phyloP scores from a whole-genome alignment of 2,329 filamentous ascomycete genomes.

The Gliomastix tumulicola region DNA sequence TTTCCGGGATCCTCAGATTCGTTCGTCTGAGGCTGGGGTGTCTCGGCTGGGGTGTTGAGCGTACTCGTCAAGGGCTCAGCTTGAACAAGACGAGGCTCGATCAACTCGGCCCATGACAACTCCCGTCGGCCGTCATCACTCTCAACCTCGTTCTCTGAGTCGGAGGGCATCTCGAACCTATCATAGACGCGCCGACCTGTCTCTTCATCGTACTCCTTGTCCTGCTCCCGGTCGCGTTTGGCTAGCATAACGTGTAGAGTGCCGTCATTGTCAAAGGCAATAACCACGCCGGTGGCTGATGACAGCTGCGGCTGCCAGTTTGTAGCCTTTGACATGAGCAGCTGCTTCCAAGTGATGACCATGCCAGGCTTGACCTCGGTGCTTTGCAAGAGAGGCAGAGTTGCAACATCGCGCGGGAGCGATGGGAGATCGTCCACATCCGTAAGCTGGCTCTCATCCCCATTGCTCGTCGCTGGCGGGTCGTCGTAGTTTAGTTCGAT shows the following conservation, averaged over 20 bases:
- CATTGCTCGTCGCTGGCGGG: slow-evolving; percentile 14
- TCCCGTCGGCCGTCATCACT: slow-evolving; percentile 54
- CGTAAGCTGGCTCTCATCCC: slow-evolving; percentile 36
- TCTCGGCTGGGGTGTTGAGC: no score
- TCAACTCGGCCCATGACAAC: slow-evolving; percentile 54
- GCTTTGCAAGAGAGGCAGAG: slow-evolving; percentile 41
- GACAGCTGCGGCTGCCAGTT: slow-evolving; percentile 60
- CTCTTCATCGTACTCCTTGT: slow-evolving; percentile 55
- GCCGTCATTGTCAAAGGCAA: slow-evolving; percentile 43
- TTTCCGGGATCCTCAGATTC: no score
- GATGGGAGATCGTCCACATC: slow-evolving; percentile 54
- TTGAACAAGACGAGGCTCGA: slow-evolving; percentile 60
- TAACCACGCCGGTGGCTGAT: slow-evolving; percentile 59
- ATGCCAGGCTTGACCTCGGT: slow-evolving; percentile 48
- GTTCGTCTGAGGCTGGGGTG: no score
- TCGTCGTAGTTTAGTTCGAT: slow-evolving; percentile 33
- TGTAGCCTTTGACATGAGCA: slow-evolving; percentile 53
- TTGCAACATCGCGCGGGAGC: slow-evolving; percentile 49
- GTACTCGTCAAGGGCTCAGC: slow-evolving; percentile 16
- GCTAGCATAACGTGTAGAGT: slow-evolving; percentile 59
- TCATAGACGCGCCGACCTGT: slow-evolving; percentile 69
- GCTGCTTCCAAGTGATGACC: slow-evolving; percentile 63
- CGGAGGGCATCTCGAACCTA: slow-evolving; percentile 65
- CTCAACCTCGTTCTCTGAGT: slow-evolving; percentile 51
- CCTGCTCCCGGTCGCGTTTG: slow-evolving; percentile 54